Evolutionary conservation across 768 basidiomycete species (phyloP).

Genomic region (Hortiboletus campestris): DNA sequence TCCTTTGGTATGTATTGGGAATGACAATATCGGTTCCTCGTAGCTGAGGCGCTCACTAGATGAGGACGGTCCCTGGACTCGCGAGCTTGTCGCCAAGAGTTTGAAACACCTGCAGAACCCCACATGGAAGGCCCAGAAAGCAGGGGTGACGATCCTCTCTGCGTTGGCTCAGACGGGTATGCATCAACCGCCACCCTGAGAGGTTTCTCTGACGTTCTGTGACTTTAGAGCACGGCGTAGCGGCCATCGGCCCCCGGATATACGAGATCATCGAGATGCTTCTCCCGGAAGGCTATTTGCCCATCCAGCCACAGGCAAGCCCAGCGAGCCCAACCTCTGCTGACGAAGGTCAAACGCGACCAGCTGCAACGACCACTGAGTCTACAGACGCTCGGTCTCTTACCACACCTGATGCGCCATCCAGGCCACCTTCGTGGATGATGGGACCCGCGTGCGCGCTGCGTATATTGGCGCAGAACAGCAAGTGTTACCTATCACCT

Average conservation of each 20-base stretch:
- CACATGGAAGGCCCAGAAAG: slow-evolving; percentile 21
- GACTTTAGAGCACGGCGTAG: slow-evolving; percentile 15
- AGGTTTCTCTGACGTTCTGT: not conserved
- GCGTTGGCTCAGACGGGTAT: slow-evolving; percentile 22
- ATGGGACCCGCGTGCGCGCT: slow-evolving; percentile 26
- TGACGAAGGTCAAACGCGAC: not conserved
- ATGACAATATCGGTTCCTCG: no score
- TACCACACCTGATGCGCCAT: not conserved
- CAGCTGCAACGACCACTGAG: not conserved
- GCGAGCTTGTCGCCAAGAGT: slow-evolving; percentile 11
- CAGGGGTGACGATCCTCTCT: slow-evolving; percentile 23
- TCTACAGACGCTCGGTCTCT: not conserved
- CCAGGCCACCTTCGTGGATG: slow-evolving; percentile 18
- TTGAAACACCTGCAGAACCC: not conserved
- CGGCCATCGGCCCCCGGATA: slow-evolving; percentile 3
- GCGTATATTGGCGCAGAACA: slow-evolving; percentile 15
- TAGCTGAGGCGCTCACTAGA: slow-evolving; percentile 7
- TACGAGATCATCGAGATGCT: slow-evolving; percentile 19
- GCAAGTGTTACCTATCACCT: not conserved
- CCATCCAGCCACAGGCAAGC: not conserved
- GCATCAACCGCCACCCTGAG: not conserved
- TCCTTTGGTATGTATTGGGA: slow-evolving; percentile 13
- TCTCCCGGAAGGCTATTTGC: slow-evolving; percentile 11
- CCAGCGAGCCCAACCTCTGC: not conserved
- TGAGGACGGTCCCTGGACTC: slow-evolving; percentile 8